Conservation (phyloP, 2,329 filamentous ascomycete species). For the Zelopaecilomyces penicillatus region DNA sequence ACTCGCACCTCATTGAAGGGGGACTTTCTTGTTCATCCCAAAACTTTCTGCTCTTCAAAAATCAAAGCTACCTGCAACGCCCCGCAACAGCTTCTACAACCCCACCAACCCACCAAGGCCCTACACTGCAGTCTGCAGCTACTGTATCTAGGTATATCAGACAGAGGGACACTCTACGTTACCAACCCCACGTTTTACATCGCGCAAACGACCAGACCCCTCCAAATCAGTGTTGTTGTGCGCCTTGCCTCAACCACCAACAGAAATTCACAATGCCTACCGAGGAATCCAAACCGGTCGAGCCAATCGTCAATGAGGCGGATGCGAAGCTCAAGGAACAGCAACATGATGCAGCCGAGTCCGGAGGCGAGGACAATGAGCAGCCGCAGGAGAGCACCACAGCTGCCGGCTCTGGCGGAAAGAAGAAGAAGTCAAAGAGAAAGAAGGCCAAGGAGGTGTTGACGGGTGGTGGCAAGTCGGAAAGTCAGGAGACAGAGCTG, state of each 20-base stretch:
- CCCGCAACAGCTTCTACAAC: no score
- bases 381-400: slow-evolving; percentile 18
- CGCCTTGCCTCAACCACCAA: slow-evolving; percentile 1
- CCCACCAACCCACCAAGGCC: no score
- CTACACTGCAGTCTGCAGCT: no score
- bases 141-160: no score
- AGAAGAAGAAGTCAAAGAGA: slow-evolving; percentile 59
- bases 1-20: no score
- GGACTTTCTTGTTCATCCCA: no score
- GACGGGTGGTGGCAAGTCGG: slow-evolving; percentile 21
- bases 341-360: slow-evolving; percentile 33
- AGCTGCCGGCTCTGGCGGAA: slow-evolving; percentile 30
- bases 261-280: slow-evolving; percentile 31
- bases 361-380: slow-evolving; percentile 31
- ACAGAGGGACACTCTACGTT: no score
- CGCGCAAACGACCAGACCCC: no score
- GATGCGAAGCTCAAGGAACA: slow-evolving; percentile 38
- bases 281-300: slow-evolving; percentile 56
- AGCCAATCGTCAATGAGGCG: slow-evolving; percentile 41
- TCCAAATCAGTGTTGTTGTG: no score
- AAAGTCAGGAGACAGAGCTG: slow-evolving; percentile 30
- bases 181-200: no score
- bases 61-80: no score
- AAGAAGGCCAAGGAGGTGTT: slow-evolving; percentile 48
- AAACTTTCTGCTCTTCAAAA: no score